These are phyloP conservation scores for Lignosus rhinocerotis DNA, from an alignment of 1,284 basidiomycete species.

Conservation along the genomic window DNA sequence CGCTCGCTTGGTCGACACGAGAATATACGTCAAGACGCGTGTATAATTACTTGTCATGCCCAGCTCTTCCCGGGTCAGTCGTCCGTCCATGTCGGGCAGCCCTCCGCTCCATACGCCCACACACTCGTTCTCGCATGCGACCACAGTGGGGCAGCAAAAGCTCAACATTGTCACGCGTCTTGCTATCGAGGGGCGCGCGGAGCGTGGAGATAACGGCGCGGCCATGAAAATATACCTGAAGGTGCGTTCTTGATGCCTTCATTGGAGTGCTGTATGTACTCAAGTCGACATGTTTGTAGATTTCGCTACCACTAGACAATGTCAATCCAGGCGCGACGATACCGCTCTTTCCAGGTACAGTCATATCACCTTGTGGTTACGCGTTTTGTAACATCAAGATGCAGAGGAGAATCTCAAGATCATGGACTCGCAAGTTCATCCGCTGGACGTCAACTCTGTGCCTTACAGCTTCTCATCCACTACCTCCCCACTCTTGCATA, in stretches of 20 bases:
- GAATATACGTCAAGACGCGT: slow-evolving; percentile 16
- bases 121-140: slow-evolving; percentile 33
- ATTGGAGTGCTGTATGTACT: neutral
- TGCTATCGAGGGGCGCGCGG: slow-evolving; percentile 71
- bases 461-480: slow-evolving; percentile 74
- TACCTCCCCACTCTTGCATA: slow-evolving; percentile 62
- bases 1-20: neutral
- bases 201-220: slow-evolving; percentile 61
- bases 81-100: slow-evolving; percentile 39
- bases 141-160: slow-evolving; percentile 42
- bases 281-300: slow-evolving; percentile 38
- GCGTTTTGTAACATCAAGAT: neutral
- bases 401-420: slow-evolving; percentile 79
- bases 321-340: slow-evolving; percentile 65
- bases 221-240: slow-evolving; percentile 75
- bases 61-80: slow-evolving; percentile 34
- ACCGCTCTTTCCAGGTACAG: slow-evolving; percentile 69
- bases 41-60: slow-evolving; percentile 23
- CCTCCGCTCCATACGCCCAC: slow-evolving; percentile 41
- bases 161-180: slow-evolving; percentile 72
- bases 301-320: slow-evolving; percentile 65
- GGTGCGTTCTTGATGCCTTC: slow-evolving; percentile 39
- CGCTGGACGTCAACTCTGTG: slow-evolving; percentile 63
- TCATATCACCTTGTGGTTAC: neutral
- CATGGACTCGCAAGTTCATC: slow-evolving; percentile 68